phyloP scores from a whole-genome alignment of 31 red algal species.

The Asparagopsis taxiformis region DNA sequence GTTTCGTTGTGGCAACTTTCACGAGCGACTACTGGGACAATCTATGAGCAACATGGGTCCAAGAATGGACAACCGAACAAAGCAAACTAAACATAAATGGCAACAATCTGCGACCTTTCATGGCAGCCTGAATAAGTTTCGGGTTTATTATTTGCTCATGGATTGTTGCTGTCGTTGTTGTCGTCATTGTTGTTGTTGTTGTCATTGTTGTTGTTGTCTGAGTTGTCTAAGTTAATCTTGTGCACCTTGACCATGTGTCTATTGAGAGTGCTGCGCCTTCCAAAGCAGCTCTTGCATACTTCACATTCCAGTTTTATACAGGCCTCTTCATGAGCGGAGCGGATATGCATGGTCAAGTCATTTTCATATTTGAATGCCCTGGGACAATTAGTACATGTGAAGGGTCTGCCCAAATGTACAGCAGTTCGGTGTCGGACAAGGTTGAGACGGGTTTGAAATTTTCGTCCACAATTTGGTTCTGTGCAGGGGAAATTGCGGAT shows the following conservation, averaged over 20 bases:
- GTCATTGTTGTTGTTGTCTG: not conserved
- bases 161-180: too few relatives aligned
- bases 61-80: not conserved
- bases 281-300: conserved; percentile 62
- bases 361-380: conserved; percentile 44
- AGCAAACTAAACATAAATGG: not conserved
- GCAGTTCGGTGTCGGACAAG: conserved; percentile 61
- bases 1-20: conserved; percentile 27
- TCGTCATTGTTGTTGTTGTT: too few relatives aligned
- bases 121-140: not conserved
- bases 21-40: conserved; percentile 13
- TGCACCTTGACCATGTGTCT: conserved; percentile 58
- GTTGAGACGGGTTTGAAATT: conserved; percentile 62
- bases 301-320: conserved; percentile 30
- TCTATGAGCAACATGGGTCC: conserved; percentile 13
- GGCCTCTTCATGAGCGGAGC: conserved; percentile 20
- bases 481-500: conserved; percentile 46
- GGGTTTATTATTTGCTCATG: not conserved
- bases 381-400: conserved; percentile 27
- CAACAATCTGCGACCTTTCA: not conserved
- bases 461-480: conserved; percentile 34
- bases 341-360: conserved; percentile 25
- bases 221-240: conserved; percentile 22
- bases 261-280: conserved; percentile 52
- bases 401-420: conserved; percentile 57